Base-by-base conservation (phyloP, 345 rosid species). In the Heritiera littoralis region DNA sequence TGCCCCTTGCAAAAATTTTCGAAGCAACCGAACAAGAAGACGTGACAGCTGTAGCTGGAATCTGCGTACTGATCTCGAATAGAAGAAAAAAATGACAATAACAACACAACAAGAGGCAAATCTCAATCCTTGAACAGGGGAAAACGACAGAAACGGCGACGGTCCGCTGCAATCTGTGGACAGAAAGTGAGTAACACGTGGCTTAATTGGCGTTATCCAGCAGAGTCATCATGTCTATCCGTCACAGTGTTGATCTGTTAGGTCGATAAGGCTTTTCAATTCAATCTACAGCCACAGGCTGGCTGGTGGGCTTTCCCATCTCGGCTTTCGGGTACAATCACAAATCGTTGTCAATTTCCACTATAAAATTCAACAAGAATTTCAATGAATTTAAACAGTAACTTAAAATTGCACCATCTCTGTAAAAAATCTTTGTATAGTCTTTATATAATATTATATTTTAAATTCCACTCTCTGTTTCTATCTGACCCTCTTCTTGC, bases 91-190 rank as follows among this genome's bases (percentile, higher is more conserved):
- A 64, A 35, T 32, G 41, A 11, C 11, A 3, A 32, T 0, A 32
- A 61, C 18, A 3, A 12, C 6, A 61, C 35, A 30, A 2, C 1
- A 30, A 20, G 1, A 12, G 13, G 30, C 2, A 6, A 2, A 18
- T 58, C 66, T 43, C 12, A 56, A 74, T 56, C 77, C 77, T 18
- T 38, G 11, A 58, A 74, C 35, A 13, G 5, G 12, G 43, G 73
- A 73, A 69, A 15, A 43, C 15, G 80, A 74, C 71, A 74, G 55
- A 70, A 40, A 51, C 85, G 77, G 80, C 87, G 82, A 78, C 85
- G 83, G 60, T 75, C 70, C 77, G 87, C 87, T 85, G 80, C 87
- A 85, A 63, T 55, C 18, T 77, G 83, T 58, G n/a, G 59, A 10
- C 12, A 10, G 30, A 40, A 11, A 18, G 4, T 9, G 43, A 18